Base-by-base conservation (phyloP, 73 alveolate species). In the Symbiodinium natans region DNA sequence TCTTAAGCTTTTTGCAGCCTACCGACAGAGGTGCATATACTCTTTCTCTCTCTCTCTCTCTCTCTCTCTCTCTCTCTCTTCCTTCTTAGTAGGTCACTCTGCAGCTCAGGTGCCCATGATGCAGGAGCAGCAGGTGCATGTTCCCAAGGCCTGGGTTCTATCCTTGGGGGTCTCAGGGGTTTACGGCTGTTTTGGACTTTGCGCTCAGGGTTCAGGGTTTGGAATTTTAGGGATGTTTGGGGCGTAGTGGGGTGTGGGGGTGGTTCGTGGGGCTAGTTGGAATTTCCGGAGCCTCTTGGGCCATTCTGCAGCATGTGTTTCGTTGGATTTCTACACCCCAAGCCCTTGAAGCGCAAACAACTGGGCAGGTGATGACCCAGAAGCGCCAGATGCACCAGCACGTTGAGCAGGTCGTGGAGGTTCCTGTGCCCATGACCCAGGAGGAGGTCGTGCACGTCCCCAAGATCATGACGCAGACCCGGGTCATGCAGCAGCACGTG, bases 391-490 rank as follows among this genome's bases (percentile, higher is more conserved):
- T 17, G 27, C 85, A 75, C 33, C 75, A 75, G 85, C 95, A 88
- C 41, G 95, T 88, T 43, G 95, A 88, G 86, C 95, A 88, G 41
- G 21, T 88, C 42, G 85, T 88, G 25, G 95, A 88, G 42, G 85
- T 88, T 46, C 95, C 95, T 4, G 85, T 88, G 39, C 95, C 95
- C 41, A 77, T 48, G 82, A 56, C 41, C 41, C 84, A 88, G 86
- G 95, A 88, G 85, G 95, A 88, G 85, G 71, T 88, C 86, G 95
- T 88, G 43, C 71, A 52, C 71, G 71, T 52, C 71, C 71, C 71
- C 71, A 52, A 52, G 71, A 52, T 52, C 71, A 52, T 52, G n/a
- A 52, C 71, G 71, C 71, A 52, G 71, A 52, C 71, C 71, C 15
- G 71, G 3, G 71, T 52, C n/a, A 23, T 21, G 71, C 71, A 52